Percentiles rank a stretch among this genome's conserved stretches.
phyloP scores from a whole-genome alignment of 495 filamentous ascomycete genomes.

The Daldinia grandis region DNA sequence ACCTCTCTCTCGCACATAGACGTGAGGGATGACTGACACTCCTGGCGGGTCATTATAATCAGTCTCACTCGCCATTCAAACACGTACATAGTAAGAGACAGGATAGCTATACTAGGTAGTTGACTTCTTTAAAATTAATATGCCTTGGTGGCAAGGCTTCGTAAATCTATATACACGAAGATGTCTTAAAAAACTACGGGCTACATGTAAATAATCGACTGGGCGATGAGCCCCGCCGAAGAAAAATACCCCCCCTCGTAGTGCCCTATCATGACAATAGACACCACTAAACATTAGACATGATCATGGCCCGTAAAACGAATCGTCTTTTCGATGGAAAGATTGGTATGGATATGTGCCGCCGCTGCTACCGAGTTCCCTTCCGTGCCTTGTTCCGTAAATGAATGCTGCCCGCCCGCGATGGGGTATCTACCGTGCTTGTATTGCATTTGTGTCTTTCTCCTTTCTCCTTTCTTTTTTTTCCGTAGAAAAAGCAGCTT shows the following conservation, averaged over 20 bases:
- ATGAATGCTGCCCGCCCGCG: conserved; percentile 6
- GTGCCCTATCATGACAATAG: too few species aligned
- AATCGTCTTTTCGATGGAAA: not conserved
- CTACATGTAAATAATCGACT: conserved; percentile 9
- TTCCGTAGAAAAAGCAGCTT: not conserved
- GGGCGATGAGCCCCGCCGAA: conserved; percentile 10
- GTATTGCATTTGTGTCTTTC: too few species aligned
- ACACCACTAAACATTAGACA: conserved; percentile 14
- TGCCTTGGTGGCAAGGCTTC: conserved; percentile 13
- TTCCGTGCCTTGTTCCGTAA: conserved; percentile 6
- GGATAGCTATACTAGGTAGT: not conserved
- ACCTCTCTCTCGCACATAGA: not conserved
- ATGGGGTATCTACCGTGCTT: conserved; percentile 4
- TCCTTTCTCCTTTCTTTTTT: not conserved
- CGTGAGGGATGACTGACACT: not conserved
- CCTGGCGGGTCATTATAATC: not conserved
- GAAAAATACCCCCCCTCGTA: conserved; percentile 2
- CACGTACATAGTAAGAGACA: too few species aligned
- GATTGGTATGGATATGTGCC: not conserved
- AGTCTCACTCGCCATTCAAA: not conserved
- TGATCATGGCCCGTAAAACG: not conserved
- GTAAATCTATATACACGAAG: conserved; percentile 35
- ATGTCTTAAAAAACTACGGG: conserved; percentile 1
- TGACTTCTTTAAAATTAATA: conserved; percentile 24
- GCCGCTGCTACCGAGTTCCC: conserved; percentile 2